Evolutionary conservation across 805 yeast genomes (phyloP), one percentile per base, ranked within the genome.

Genomic region (Scheffersomyces amazonensis): DNA sequence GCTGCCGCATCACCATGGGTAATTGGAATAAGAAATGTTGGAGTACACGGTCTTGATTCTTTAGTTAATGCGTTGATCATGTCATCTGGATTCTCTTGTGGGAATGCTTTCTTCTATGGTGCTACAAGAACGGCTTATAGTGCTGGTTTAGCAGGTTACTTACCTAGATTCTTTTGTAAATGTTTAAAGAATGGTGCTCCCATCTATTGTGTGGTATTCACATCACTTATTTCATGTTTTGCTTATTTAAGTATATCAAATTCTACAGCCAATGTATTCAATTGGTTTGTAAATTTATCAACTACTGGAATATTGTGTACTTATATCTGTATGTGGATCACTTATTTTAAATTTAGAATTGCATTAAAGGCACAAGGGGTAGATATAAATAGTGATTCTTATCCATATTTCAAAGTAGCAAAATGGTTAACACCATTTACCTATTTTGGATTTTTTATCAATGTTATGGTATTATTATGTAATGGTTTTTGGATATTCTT

Each of bases 401-500:
- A 41, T 35, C 22, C 44, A 1, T 50, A 50, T 28, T 57, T 39
- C 40, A 41, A 37, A 28, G 54, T 58, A 5, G 52, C 58, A 21
- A 31, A 34, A 30, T 51, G 53, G 34, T 51, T 56, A 20, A 53
- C 51, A 33, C 64, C 64, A 34, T 46, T 53, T 49, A 44, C 60
- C 3, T 55, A 58, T 28, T 50, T 58, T 19, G 62, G 58, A 5
- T 41, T 40, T 13, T 44, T 50, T 25, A 35, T 63, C 31, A 55
- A 49, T 43, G 25, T 44, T 6, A 7, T 53, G 13, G 56, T 64
- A 24, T 51, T 65, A 29, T 44, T 65, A 23, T 64, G 62, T 54
- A 64, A 64, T 39, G 78, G 77, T 13, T 65, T 64, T 49, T 61
- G 66, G 66, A 48, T 63, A 7, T 64, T 65, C 36, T 64, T 65